Percentiles rank a stretch among this genome's conserved stretches.
These are phyloP conservation scores for Moniliella sp. DNA, from an alignment of 1,284 basidiomycete species.

Conservation along the genomic window DNA sequence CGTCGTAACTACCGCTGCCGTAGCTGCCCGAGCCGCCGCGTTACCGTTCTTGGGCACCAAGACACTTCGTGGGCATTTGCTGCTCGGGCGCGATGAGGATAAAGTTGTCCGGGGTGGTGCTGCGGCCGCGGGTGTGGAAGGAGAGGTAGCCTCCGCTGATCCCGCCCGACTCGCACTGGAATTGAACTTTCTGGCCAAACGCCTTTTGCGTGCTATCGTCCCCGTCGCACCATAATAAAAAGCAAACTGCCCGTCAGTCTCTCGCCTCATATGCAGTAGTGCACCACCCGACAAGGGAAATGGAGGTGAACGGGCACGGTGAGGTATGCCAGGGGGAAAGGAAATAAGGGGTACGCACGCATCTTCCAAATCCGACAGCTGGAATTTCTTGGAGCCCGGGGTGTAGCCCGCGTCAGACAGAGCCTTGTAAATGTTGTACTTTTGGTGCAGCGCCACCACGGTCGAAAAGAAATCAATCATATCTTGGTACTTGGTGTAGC, in stretches of 20 bases:
- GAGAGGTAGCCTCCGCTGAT: slow-evolving; percentile 11
- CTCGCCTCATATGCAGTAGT: too few species aligned
- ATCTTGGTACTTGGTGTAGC: neutral
- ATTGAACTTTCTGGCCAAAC: slow-evolving; percentile 7
- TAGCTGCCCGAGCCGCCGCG: too few species aligned
- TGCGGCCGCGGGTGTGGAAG: slow-evolving; percentile 7
- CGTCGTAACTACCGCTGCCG: too few species aligned
- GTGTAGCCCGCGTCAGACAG: slow-evolving; percentile 5
- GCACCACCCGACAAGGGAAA: too few species aligned
- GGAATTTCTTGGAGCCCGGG: slow-evolving; percentile 4
- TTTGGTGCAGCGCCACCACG: neutral
- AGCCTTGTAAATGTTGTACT: slow-evolving; percentile 6
- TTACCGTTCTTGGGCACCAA: slow-evolving; percentile 9
- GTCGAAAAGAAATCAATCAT: neutral
- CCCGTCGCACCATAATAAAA: neutral
- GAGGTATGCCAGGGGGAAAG: too few species aligned
- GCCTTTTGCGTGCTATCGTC: neutral
- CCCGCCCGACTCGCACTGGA: slow-evolving; percentile 6
- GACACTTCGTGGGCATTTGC: slow-evolving; percentile 7
- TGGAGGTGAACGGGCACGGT: neutral
- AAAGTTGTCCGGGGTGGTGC: slow-evolving; percentile 5
- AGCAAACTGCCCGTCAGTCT: too few species aligned
- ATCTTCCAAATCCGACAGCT: slow-evolving; percentile 4
- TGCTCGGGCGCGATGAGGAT: slow-evolving; percentile 5
- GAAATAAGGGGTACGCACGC: slow-evolving; percentile 1